Evolutionary conservation across 202 grass and related monocot species (phyloP).

Genomic region (Zizania palustris): DNA sequence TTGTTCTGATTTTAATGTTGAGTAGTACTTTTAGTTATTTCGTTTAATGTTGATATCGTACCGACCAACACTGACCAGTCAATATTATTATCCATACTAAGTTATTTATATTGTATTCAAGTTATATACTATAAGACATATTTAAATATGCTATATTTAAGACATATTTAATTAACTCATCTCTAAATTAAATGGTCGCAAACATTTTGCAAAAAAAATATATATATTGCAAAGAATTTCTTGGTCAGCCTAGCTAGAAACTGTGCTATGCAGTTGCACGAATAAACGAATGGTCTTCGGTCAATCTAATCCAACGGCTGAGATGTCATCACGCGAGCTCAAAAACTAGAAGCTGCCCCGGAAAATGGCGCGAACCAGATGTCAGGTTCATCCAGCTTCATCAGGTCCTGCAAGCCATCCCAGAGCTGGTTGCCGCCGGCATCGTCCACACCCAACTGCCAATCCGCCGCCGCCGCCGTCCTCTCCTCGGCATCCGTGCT

Average conservation of each 20-base stretch:
- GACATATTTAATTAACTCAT: too few relatives aligned
- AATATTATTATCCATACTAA: too few relatives aligned
- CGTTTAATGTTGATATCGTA: too few relatives aligned
- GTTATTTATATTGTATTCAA: neutral
- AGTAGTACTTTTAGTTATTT: too few relatives aligned
- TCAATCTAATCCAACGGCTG: neutral
- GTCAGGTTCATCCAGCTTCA: conserved; percentile 48
- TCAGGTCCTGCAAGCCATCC: conserved; percentile 69
- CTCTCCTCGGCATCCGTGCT: conserved; percentile 16
- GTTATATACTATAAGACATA: too few relatives aligned
- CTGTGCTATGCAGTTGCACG: neutral
- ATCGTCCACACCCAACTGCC: neutral
- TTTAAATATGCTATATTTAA: too few relatives aligned
- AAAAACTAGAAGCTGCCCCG: conserved; percentile 12
- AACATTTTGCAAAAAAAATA: neutral
- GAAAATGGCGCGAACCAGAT: conserved; percentile 45
- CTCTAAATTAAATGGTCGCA: neutral
- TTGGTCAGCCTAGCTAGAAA: neutral
- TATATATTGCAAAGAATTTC: neutral
- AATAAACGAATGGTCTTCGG: neutral
- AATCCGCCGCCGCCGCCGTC: conserved; percentile 4
- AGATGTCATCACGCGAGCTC: neutral
- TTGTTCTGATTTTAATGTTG: too few relatives aligned
- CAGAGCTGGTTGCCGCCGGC: conserved; percentile 41
- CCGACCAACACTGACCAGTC: too few relatives aligned